Conservation (phyloP, 2,329 filamentous ascomycete species). For the Talaromyces piceae region DNA sequence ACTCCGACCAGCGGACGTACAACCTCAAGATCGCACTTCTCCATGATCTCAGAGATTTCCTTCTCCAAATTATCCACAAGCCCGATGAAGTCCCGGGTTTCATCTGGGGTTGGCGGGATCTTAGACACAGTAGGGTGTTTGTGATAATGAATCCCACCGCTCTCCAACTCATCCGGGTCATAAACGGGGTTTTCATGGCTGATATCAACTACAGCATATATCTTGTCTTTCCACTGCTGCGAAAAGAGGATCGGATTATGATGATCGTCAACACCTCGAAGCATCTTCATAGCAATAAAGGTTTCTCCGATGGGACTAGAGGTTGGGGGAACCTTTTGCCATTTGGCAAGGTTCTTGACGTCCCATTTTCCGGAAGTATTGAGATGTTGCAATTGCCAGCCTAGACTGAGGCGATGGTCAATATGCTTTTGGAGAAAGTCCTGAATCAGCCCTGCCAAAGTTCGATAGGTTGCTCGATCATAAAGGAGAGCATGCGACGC, state of each 20-base stretch:
- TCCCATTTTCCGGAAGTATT: constrained; percentile 94
- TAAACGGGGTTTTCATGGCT: constrained; percentile 87
- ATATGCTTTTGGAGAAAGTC: constrained; percentile 71
- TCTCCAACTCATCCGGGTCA: constrained; percentile 63
- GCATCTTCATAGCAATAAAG: constrained; percentile 87
- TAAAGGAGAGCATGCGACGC: constrained; percentile 82
- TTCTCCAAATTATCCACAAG: constrained; percentile 54
- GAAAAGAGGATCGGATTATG: constrained; percentile 73
- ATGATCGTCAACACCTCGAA: constrained; percentile 76
- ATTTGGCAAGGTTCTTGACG: constrained; percentile 91
- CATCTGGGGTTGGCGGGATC: constrained; percentile 63
- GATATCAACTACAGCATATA: constrained; percentile 80
- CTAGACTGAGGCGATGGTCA: constrained; percentile 68
- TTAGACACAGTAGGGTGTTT: constrained; percentile 93
- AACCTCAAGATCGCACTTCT: constrained; percentile 17
- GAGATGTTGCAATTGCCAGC: constrained; percentile 86
- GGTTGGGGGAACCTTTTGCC: constrained; percentile 71
- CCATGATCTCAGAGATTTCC: constrained; percentile 39
- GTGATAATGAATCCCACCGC: constrained; percentile 62
- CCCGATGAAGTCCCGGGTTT: constrained; percentile 53
- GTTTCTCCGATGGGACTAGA: constrained; percentile 69
- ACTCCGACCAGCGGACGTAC: constrained; percentile 60
- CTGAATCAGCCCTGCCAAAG: constrained; percentile 71
- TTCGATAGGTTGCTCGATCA: constrained; percentile 64
- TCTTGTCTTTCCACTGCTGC: constrained; percentile 55